Evolutionary conservation across 805 yeast species (phyloP).

Genomic region (Clavispora carvajalis): DNA sequence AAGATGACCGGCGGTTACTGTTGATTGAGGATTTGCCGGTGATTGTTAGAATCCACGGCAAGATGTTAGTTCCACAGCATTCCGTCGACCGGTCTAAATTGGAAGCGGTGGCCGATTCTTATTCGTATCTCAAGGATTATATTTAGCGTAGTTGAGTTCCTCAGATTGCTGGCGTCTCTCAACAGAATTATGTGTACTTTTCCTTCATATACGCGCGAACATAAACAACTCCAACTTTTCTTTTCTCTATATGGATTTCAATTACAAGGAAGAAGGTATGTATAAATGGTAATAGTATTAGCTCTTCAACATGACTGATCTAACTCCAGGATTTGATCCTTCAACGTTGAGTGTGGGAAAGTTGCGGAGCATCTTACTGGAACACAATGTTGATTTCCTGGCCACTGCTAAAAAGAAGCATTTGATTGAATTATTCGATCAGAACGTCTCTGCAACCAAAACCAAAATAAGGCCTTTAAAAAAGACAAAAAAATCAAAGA

Average conservation of each 20-base stretch:
- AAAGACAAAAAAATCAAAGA: neutral
- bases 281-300: too few species aligned
- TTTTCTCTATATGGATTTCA: neutral
- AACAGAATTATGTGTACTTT: neutral
- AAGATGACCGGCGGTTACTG: constrained; percentile 8
- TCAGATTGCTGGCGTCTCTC: neutral
- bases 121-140: constrained; percentile 3
- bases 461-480: neutral
- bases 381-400: constrained; percentile 57
- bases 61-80: neutral
- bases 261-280: neutral
- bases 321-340: constrained; percentile 31
- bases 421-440: constrained; percentile 56
- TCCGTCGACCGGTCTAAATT: constrained; percentile 3
- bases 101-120: constrained; percentile 6
- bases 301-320: constrained; percentile 1
- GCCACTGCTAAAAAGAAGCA: constrained; percentile 64
- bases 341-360: constrained; percentile 60
- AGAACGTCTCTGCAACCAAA: constrained; percentile 28
- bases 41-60: constrained; percentile 6
- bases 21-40: constrained; percentile 13
- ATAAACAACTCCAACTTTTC: neutral
- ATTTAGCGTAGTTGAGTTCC: neutral
- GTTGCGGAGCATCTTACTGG: constrained; percentile 59
- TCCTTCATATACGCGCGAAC: neutral